Evolutionary conservation across 768 basidiomycete species (phyloP), one percentile per base, ranked within the genome.

Genomic region (Multifurca ochricompacta): DNA sequence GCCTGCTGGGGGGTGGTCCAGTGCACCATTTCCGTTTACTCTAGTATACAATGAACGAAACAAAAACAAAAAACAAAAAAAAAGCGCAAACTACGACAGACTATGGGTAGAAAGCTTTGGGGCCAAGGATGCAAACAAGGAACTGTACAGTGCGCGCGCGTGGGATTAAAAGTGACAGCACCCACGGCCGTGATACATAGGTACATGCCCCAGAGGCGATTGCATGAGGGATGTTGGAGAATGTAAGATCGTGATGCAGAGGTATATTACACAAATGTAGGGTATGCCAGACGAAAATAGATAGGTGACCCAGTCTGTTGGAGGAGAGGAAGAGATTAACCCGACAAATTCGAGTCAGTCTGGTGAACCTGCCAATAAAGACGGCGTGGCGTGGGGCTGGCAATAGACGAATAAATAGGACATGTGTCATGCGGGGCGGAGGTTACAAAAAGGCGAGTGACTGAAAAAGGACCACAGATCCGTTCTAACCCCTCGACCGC

Each of bases 251-350:
- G 34, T 32, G 58, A 19, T 35, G 44, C 44, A 18, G 31, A 58
- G 58, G 58, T 52, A 54, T 55, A 61, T 61, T 61, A 61, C 58
- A 54, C 32, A 34, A 47, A 16, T 53, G 49, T 61, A 61, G 46
- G 60, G 53, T 61, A 61, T 61, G 58, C 41, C 47, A 47, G 47
- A 45, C 31, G 45, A 34, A 31, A 37, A 58, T 55, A 58, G 32
- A 56, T 49, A 49, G 40, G 32, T 49, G 25, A 32, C 41, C 42
- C 19, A 19, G 47, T 31, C 45, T 34, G 34, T 23, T 36, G 21
- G 27, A 39, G 23, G 54, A 28, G 30, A 37, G 37, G 37, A 39
- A 37, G 49, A 50, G 34, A 47, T 46, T 36, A 56, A 57, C 37
- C 30, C 39, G 36, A 57, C 31, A 21, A 32, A 46, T 28, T 28